Evolutionary conservation across 2,329 filamentous ascomycete genomes (phyloP), one percentile per base, ranked within the genome.

Genomic region (Colletotrichum lentis): DNA sequence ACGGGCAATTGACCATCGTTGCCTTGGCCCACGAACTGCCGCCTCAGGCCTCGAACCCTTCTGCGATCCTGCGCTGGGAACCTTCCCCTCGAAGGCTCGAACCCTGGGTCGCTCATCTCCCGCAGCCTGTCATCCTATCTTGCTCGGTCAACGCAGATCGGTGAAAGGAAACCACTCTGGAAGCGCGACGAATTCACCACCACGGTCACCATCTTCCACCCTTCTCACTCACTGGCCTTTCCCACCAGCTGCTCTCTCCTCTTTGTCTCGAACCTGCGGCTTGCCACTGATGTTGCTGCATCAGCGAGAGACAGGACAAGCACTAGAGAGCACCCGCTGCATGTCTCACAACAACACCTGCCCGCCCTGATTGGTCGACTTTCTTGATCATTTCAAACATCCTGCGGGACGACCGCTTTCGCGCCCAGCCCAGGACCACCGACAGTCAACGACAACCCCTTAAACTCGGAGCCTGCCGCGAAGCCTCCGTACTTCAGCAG

Each of bases 291-390:
- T 44, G 16, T 44, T 55, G 27, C 65, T 65, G 65, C 49, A 61
- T 68, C 65, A 68, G 65, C 65, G 49, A 68, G 65, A 68, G 62
- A 68, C 65, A 68, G 62, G 35, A 47, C 56, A 65, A 37, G 39
- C 41, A 39, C 49, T 44, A 53, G 50, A 60, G 35, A 46, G 24
- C 41, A 59, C 41, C 62, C 31, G 62, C 65, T 65, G 62, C 62
- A 60, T 65, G 65, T 68, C 62, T 68, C 54, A 50, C n/a, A 44
- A 47, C 37, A 47, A 22, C 47, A 47, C 41, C 18, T 35, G 35
- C 47, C 14, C 12, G 24, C 31, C 47, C 63, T 68, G 47, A 68
- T 68, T 65, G 65, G 65, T 22, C 54, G 54, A 35, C 54, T 31
- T 54, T 49, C 35, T 44, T 20, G 10, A 59, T 68, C 46, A 55